Evolutionary conservation across 305 asterid genomes (phyloP).

Genomic region (Rubia peregrina): DNA sequence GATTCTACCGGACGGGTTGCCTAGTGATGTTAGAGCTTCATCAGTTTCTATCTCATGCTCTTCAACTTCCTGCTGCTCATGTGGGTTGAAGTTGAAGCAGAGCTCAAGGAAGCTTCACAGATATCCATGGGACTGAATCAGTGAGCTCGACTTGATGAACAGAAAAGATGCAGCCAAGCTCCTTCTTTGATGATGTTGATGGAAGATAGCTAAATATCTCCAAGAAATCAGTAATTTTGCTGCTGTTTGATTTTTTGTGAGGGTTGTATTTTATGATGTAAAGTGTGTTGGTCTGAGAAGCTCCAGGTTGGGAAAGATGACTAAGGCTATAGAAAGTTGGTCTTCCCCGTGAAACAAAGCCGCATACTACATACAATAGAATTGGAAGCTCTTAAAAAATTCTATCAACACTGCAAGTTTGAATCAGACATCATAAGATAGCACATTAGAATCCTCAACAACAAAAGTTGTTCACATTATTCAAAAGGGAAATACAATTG

Average conservation of each 20-base stretch:
- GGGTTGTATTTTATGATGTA: no score
- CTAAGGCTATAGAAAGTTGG: constrained; percentile 43
- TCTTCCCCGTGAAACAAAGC: constrained; percentile 66
- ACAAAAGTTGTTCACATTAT: neutral
- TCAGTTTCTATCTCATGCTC: no score
- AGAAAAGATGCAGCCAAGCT: constrained; percentile 90
- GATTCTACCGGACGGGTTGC: no score
- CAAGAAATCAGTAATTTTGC: no score
- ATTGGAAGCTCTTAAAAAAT: constrained; percentile 17
- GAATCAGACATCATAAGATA: neutral
- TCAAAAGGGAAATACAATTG: neutral
- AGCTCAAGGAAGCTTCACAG: constrained; percentile 15
- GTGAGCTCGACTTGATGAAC: constrained; percentile 82
- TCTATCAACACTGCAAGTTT: neutral
- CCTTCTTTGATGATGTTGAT: no score
- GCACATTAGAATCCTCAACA: neutral
- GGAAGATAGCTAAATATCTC: no score
- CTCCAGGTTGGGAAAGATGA: no score
- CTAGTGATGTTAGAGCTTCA: no score
- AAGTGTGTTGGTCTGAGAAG: no score
- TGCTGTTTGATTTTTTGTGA: no score
- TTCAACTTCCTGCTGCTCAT: no score
- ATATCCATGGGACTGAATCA: constrained; percentile 99
- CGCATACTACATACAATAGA: constrained; percentile 44
- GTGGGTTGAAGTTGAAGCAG: neutral